phyloP scores from a whole-genome alignment of 345 rosid species.

The Salix brachista region DNA sequence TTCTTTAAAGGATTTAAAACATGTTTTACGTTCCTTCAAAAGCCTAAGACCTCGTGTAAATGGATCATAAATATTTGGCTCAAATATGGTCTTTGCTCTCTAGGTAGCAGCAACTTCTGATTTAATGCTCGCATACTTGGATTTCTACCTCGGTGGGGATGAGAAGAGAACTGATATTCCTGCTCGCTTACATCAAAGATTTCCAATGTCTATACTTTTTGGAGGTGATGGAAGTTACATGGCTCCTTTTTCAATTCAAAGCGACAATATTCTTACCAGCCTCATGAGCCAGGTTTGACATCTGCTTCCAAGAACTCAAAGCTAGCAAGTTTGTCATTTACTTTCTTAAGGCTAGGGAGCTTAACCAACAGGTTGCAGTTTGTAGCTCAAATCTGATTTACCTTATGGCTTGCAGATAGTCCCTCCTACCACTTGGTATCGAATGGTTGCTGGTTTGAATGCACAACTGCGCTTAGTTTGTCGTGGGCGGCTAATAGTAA shows the following conservation, averaged over 20 bases:
- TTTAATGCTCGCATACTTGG: constrained; percentile 91
- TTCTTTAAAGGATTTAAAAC: not conserved
- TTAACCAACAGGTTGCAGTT: constrained; percentile 3
- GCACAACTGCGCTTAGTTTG: constrained; percentile 89
- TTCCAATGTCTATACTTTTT: constrained; percentile 74
- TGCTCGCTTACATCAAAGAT: constrained; percentile 69
- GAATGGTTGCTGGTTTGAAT: constrained; percentile 95
- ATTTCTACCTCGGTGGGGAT: constrained; percentile 98
- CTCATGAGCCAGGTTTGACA: constrained; percentile 82
- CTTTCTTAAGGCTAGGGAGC: not conserved
- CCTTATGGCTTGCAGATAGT: constrained; percentile 46
- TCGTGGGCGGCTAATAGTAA: constrained; percentile 63
- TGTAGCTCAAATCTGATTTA: constrained; percentile 12
- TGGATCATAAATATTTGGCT: not conserved
- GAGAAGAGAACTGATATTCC: constrained; percentile 93
- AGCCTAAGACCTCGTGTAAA: not conserved
- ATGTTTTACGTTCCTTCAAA: not conserved
- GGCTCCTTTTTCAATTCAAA: constrained; percentile 93
- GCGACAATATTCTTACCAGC: constrained; percentile 83
- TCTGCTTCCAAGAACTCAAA: not conserved
- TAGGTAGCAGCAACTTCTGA: constrained; percentile 98
- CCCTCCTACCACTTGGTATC: constrained; percentile 88
- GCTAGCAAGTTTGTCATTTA: not conserved
- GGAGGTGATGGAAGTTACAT: constrained; percentile 99
- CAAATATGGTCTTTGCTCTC: constrained; percentile 6